Evolutionary conservation across 768 basidiomycete genomes (phyloP).

Genomic region (Auriscalpium microsporum): DNA sequence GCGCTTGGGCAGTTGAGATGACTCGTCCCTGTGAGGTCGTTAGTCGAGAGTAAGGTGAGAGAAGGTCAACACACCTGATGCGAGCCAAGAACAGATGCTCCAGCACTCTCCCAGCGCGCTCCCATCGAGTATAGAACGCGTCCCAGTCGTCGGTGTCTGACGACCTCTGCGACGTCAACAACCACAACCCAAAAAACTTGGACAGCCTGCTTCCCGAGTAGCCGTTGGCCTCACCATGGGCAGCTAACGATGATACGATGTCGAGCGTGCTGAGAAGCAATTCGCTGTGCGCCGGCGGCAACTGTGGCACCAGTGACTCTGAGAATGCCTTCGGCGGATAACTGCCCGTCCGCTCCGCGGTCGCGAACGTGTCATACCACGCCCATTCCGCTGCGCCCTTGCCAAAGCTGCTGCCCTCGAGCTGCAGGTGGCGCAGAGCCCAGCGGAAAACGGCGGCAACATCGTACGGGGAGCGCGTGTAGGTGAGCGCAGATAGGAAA

Average conservation of each 20-base stretch:
- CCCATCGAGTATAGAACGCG: conserved; percentile 68
- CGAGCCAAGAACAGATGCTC: conserved; percentile 72
- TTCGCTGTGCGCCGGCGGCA: conserved; percentile 51
- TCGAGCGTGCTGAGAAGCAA: conserved; percentile 51
- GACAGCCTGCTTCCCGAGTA: conserved; percentile 73
- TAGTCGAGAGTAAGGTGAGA: not conserved
- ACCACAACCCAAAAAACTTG: conserved; percentile 67
- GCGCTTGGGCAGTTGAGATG: conserved; percentile 54
- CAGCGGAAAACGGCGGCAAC: conserved; percentile 75
- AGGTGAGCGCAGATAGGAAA: conserved; percentile 60
- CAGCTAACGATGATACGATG: conserved; percentile 60
- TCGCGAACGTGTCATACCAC: conserved; percentile 63
- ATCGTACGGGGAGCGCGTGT: conserved; percentile 64
- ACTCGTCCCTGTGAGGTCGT: conserved; percentile 43
- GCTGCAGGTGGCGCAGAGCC: conserved; percentile 65
- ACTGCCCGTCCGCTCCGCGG: conserved; percentile 47
- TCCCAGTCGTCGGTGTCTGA: conserved; percentile 50
- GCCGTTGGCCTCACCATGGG: conserved; percentile 63
- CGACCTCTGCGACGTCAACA: conserved; percentile 42
- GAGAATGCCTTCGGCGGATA: conserved; percentile 62
- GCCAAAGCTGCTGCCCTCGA: conserved; percentile 55
- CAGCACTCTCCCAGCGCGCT: conserved; percentile 58
- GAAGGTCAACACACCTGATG: conserved; percentile 44
- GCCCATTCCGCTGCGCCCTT: conserved; percentile 34
- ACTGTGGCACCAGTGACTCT: conserved; percentile 45